Evolutionary conservation across 2,329 filamentous ascomycete species (phyloP).

Genomic region (Colletotrichum sp.): DNA sequence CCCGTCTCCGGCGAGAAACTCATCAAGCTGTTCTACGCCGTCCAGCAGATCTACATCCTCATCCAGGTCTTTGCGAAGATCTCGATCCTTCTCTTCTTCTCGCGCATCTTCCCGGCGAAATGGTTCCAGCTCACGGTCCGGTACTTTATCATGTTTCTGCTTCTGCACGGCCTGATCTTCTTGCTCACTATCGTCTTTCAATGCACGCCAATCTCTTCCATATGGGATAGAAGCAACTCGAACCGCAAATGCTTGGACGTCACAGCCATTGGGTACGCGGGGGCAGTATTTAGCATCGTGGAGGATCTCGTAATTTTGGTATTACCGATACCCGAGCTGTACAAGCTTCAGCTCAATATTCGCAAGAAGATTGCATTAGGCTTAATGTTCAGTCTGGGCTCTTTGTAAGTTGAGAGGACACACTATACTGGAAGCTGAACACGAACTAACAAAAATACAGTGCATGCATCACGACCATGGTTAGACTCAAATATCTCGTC

Average conservation of each 20-base stretch:
- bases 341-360: conserved; percentile 63
- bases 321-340: conserved; percentile 68
- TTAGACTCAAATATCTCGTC: conserved; percentile 23
- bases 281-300: conserved; percentile 70
- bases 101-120: conserved; percentile 22
- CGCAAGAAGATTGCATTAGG: conserved; percentile 71
- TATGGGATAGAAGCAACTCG: conserved; percentile 20
- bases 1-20: conserved; percentile 12
- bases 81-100: conserved; percentile 28
- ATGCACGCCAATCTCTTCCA: conserved; percentile 20
- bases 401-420: conserved; percentile 58
- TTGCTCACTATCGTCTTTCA: conserved; percentile 25
- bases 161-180: conserved; percentile 23
- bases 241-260: conserved; percentile 61
- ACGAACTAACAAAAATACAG: not conserved
- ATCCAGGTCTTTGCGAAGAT: conserved; percentile 28
- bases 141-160: conserved; percentile 16
- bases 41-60: conserved; percentile 27
- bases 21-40: conserved; percentile 23
- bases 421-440: not conserved
- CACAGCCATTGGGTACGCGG: conserved; percentile 68
- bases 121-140: conserved; percentile 22
- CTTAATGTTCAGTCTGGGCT: conserved; percentile 69
- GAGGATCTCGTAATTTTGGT: conserved; percentile 72
- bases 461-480: conserved; percentile 23